Percentiles rank a stretch among this genome's conserved stretches.
These are phyloP conservation scores for Microdochium nivale DNA, from an alignment of 2,329 filamentous ascomycete genomes.

Conservation along the genomic window DNA sequence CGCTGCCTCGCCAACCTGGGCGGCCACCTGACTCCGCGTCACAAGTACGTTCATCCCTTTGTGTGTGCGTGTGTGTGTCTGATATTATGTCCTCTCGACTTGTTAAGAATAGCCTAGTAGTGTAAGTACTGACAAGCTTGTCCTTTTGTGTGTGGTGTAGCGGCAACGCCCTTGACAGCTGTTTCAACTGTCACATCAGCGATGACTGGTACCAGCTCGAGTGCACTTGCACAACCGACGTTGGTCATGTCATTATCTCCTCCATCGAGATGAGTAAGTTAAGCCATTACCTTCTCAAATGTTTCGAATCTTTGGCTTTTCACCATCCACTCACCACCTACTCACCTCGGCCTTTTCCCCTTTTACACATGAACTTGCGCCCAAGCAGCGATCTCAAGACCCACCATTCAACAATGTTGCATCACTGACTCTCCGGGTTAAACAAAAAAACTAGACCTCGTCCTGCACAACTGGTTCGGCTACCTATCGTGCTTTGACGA, in stretches of 20 bases:
- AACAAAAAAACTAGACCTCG: not conserved
- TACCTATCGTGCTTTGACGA: slow-evolving; percentile 3
- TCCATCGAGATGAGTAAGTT: slow-evolving; percentile 2
- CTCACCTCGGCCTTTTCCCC: too few species aligned
- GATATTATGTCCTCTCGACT: too few species aligned
- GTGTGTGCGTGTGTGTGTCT: not conserved
- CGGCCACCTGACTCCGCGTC: slow-evolving; percentile 1
- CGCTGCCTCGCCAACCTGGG: slow-evolving; percentile 1
- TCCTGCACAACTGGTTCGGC: slow-evolving; percentile 5
- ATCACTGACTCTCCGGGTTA: not conserved
- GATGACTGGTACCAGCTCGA: not conserved
- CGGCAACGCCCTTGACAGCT: not conserved
- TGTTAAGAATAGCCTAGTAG: too few species aligned
- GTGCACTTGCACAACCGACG: slow-evolving; percentile 1
- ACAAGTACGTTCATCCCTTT: not conserved
- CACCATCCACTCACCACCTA: not conserved
- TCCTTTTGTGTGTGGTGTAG: not conserved
- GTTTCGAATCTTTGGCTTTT: too few species aligned
- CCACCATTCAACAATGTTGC: not conserved
- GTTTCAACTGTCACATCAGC: slow-evolving; percentile 1
- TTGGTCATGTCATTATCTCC: not conserved
- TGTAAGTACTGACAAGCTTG: not conserved
- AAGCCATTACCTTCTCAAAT: not conserved
- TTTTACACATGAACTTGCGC: too few species aligned
- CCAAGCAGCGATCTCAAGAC: too few species aligned